These are phyloP conservation scores for Hypoxylon sp. DNA, from an alignment of 2,329 filamentous ascomycete species.

Conservation along the genomic window DNA sequence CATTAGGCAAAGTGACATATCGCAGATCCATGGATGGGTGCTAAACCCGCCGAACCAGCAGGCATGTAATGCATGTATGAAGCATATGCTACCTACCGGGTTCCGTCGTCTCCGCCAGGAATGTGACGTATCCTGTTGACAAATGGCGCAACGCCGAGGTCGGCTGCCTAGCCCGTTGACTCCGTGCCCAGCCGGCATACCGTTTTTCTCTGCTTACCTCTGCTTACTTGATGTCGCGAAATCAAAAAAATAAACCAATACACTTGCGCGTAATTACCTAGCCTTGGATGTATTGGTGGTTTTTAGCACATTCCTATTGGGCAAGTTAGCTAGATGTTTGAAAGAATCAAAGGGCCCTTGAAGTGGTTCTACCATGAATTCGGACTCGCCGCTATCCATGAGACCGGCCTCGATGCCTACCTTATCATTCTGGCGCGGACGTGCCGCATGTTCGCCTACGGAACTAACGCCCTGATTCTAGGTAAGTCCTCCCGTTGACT, in stretches of 20 bases:
- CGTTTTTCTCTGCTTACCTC: constrained; percentile 5
- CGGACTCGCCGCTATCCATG: constrained; percentile 63
- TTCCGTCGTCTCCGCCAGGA: constrained; percentile 20
- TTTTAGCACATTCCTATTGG: not conserved
- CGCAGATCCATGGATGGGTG: too few species aligned
- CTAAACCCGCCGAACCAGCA: too few species aligned
- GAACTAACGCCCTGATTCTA: constrained; percentile 71
- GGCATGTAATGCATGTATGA: constrained; percentile 1
- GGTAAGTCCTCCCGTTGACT: constrained; percentile 51
- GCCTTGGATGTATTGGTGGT: constrained; percentile 2
- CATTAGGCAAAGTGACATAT: too few species aligned
- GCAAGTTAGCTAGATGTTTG: constrained; percentile 44
- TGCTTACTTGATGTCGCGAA: constrained; percentile 9
- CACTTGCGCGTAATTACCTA: not conserved
- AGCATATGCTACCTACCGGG: constrained; percentile 11
- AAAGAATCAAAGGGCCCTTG: constrained; percentile 40
- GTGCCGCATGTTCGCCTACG: constrained; percentile 75
- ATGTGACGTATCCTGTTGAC: constrained; percentile 29
- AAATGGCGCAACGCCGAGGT: constrained; percentile 43
- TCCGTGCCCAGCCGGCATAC: constrained; percentile 30
- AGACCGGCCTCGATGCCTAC: constrained; percentile 65
- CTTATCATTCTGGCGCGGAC: constrained; percentile 68
- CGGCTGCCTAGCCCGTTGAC: constrained; percentile 30
- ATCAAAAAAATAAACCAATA: constrained; percentile 18
- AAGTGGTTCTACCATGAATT: constrained; percentile 62